Conservation (phyloP, 495 filamentous ascomycete genomes). For the Cercophora sp. region DNA sequence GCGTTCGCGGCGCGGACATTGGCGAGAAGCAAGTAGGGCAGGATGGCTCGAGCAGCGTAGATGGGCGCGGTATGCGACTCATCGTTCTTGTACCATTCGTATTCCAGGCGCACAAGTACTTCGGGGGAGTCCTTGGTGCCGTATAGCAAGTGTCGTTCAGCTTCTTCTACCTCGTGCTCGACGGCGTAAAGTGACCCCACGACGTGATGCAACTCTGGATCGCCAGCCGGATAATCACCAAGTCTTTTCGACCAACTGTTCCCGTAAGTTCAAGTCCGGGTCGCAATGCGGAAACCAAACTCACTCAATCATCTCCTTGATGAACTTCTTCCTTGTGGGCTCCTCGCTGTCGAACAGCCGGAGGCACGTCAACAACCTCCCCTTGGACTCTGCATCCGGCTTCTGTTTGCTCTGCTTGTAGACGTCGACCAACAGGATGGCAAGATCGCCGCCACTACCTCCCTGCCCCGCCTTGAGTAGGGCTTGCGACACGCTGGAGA, state of each 20-base stretch:
- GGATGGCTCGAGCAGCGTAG: conserved; percentile 83
- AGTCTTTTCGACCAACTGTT: conserved; percentile 75
- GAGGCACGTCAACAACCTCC: conserved; percentile 57
- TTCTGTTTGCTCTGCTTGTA: conserved; percentile 77
- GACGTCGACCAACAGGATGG: conserved; percentile 78
- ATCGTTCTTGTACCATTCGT: conserved; percentile 88
- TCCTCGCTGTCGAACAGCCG: conserved; percentile 77
- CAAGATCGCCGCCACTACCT: conserved; percentile 87
- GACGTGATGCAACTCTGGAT: conserved; percentile 94
- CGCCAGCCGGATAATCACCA: conserved; percentile 85
- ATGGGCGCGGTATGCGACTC: conserved; percentile 84
- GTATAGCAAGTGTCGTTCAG: conserved; percentile 83
- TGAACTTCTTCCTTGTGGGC: conserved; percentile 85
- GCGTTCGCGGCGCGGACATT: conserved; percentile 87
- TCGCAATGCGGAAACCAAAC: conserved; percentile 23
- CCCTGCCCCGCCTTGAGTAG: conserved; percentile 85
- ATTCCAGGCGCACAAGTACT: conserved; percentile 74
- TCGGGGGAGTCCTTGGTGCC: conserved; percentile 87
- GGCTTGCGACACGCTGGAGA: conserved; percentile 77
- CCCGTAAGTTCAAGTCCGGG: neutral
- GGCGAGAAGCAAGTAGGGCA: conserved; percentile 86
- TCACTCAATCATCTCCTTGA: conserved; percentile 79
- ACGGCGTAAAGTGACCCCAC: conserved; percentile 83
- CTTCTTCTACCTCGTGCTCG: conserved; percentile 82
- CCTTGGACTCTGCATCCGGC: conserved; percentile 63